Percentiles rank a stretch among this genome's conserved stretches.
Evolutionary conservation across 495 filamentous ascomycete genomes (phyloP).

Genomic region (Penicillium pulvis): DNA sequence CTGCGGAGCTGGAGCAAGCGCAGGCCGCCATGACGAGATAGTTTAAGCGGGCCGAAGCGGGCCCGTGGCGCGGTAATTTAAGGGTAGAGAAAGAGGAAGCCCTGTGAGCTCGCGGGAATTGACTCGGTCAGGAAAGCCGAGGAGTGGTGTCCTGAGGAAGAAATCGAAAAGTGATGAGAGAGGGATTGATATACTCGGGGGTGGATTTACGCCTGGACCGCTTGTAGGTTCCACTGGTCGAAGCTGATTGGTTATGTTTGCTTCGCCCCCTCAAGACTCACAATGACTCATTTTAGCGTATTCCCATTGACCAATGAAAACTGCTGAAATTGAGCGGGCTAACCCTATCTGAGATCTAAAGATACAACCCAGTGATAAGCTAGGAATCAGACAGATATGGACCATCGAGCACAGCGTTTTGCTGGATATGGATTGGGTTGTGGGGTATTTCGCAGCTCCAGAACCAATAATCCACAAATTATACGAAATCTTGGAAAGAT

Average conservation of each 20-base stretch:
- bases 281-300: constrained; percentile 37
- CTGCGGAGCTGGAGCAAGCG: constrained; percentile 25
- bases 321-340: neutral
- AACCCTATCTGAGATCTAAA: constrained; percentile 2
- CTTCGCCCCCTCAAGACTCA: constrained; percentile 23
- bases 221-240: neutral
- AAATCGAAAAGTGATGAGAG: constrained; percentile 8
- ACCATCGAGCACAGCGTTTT: neutral
- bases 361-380: constrained; percentile 2
- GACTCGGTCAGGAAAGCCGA: constrained; percentile 22
- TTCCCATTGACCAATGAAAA: constrained; percentile 15
- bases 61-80: constrained; percentile 25
- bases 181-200: constrained; percentile 14
- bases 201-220: constrained; percentile 9
- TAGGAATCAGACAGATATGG: neutral
- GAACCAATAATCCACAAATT: no score
- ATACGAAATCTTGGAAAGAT: no score
- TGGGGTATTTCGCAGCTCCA: neutral
- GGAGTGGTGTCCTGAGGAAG: constrained; percentile 31
- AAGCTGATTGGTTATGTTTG: constrained; percentile 18
- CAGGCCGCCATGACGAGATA: constrained; percentile 31
- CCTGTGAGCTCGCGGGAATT: neutral
- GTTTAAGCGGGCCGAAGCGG: constrained; percentile 33
- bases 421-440: neutral
- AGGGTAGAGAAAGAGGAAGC: neutral